Evolutionary conservation across 306 rosid genomes (phyloP).

Genomic region (Rubus idaeus): DNA sequence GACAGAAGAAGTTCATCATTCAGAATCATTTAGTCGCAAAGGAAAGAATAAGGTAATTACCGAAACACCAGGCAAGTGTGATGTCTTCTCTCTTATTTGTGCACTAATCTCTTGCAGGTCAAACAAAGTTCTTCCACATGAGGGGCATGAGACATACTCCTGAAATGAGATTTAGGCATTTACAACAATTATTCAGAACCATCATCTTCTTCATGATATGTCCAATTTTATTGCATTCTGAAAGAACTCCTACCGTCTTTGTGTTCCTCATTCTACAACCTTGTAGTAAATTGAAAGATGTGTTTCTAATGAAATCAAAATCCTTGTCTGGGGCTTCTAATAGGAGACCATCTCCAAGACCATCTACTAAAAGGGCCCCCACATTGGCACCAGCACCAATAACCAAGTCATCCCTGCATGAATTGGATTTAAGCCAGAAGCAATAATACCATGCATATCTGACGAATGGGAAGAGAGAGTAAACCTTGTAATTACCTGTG

Average conservation of each 20-base stretch:
- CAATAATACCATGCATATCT: slow-evolving; percentile 6
- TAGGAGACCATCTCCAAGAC: slow-evolving; percentile 94
- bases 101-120: slow-evolving; percentile 98
- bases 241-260: slow-evolving; percentile 64
- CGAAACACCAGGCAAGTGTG: slow-evolving; percentile 94
- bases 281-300: slow-evolving; percentile 96
- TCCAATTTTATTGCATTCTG: slow-evolving; percentile 2
- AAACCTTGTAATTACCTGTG: slow-evolving; percentile 57
- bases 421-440: slow-evolving; percentile 18
- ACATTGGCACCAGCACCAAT: slow-evolving; percentile 87
- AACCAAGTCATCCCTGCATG: slow-evolving; percentile 84
- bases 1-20: neutral
- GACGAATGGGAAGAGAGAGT: slow-evolving; percentile 14
- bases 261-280: slow-evolving; percentile 99
- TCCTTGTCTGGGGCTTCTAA: slow-evolving; percentile 84
- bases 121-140: slow-evolving; percentile 98
- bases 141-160: slow-evolving; percentile 99
- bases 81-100: slow-evolving; percentile 86
- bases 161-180: slow-evolving; percentile 40
- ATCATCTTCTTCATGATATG: slow-evolving; percentile 1
- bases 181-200: neutral
- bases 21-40: slow-evolving; percentile 11
- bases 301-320: slow-evolving; percentile 78
- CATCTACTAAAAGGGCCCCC: slow-evolving; percentile 95
- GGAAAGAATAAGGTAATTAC: slow-evolving; percentile 41